Base-by-base conservation (phyloP, 805 yeast genomes). In the Zygoascus biomembranicola region DNA sequence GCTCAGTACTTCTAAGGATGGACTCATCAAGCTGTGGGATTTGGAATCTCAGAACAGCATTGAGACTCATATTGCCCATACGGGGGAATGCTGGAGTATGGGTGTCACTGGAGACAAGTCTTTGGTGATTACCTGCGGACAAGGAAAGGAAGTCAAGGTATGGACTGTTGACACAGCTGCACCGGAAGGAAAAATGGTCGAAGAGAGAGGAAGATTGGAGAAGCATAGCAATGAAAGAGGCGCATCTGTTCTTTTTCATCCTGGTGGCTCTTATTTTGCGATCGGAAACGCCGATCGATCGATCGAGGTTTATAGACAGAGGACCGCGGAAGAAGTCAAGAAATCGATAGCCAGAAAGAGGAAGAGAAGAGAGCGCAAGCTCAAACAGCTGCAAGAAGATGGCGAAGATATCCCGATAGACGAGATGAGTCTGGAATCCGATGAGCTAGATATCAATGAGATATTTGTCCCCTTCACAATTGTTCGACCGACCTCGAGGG, bases 31-130 rank as follows among this genome's bases (percentile, higher is more conserved):
- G 66, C 69, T 94, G 37, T 94, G 99, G 99, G 98, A 94, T 64
- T 70, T 94, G 61, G 85, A 83, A 62, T 73, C 94, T 3, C 89
- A 87, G 66, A 95, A 89, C 66, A 88, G 97, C 69, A 74, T 90
- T 5, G 99, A 94, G 66, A 90, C 98, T 1, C 97, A 90, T 66
- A 82, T 90, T 57, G 96, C 97, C 0, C 96, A 89, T 66, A 77
- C 86, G 20, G 90, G 92, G 55, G 98, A 94, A 68, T 88, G 97
- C 71, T 94, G 98, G 98, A 74, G 87, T 2, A 67, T 90, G 63
- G 86, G 80, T 2, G 66, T 81, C 18, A 41, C 26, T 8, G 44
- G 47, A 5, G 55, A 43, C 45, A 32, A 16, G 8, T 42, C 43
- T 46, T 58, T 83, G 51, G 71, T 79, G 31, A 69, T 90, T 19